Base-by-base conservation (phyloP, 345 rosid species). In the Mangifera indica region DNA sequence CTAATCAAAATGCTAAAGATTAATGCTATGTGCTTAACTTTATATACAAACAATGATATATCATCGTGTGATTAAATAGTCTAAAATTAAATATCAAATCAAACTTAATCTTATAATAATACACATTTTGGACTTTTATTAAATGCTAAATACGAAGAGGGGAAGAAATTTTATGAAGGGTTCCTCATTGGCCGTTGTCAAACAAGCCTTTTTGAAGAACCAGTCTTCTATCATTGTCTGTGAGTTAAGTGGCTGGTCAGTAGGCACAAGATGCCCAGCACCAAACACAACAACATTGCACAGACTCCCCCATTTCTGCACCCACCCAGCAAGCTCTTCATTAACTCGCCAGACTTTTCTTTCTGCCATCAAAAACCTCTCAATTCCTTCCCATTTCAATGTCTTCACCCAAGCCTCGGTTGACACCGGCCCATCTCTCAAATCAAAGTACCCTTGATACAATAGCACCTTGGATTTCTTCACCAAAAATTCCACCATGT, bases 351-450 rank as follows among this genome's bases (percentile, higher is more conserved):
- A 90, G 5, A 88, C 74, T 44, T 71, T 22, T 60, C 97, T 87
- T 72, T 91, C 92, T 49, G 91, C 88, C 69, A 26, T 12, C 73
- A 77, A 15, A 22, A 87, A 88, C 66, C 51, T 57, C 32, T 15
- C 81, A 8, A 84, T 73, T 11, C 88, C 93, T 7, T 83, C 82
- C 94, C 94, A 91, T 44, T 81, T 72, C 88, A 90, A 81, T 0
- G 87, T 87, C 85, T 78, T 91, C 25, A 93, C 70, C 97, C 96
- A 93, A 0, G 91, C 93, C 56, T 90, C 97, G 0, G 86, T 84
- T 0, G 96, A 88, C 62, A 87, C 91, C 45, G 88, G 86, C 0
- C 96, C 93, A 66, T 84, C 93, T 77, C 86, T 78, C 55, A 93
- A 65, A 70, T 90, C 97, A 52, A 65, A 45, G 67, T 73, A 79